Evolutionary conservation across 2,329 filamentous ascomycete genomes (phyloP), one percentile per base, ranked within the genome.

Genomic region (Arthrobotrys megalospora): DNA sequence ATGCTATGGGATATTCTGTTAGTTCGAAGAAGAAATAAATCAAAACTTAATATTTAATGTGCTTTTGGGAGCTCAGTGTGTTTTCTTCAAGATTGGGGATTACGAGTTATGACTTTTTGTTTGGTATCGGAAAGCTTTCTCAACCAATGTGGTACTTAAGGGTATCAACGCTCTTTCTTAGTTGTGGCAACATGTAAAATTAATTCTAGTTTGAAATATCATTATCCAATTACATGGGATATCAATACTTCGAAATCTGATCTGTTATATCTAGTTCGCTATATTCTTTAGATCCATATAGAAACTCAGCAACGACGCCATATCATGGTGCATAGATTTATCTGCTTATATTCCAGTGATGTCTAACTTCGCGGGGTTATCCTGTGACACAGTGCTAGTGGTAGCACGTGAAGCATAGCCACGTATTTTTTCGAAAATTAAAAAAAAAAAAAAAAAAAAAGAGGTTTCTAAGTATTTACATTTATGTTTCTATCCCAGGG

Each of bases 1-100:
- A 90, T 6, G 88, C 91, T 1, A 88, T 97, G 32, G 94, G 94
- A 5, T 85, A 91, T 19, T 87, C 88, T 38, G 86, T 85, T 53
- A 45, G 53, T 38, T 8, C 8, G 3, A 78, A 72, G 53, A 78
- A 78, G 38, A 72, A 78, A 24, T 69, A 69, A 48, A 76, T 64
- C 10, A 48, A 52, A 53, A 16, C 10, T 10, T 32, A 38, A 53
- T 53, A 1, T 53, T 16, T 41, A 34, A 34, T 32, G 3, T 28
- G 10, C 21, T 24, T 24, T 8, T 12, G 50, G 50, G 11, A 32
- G 0, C 12, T 45, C 12, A 8, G 67, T 71, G 55, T 63, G 43
- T 41, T 50, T 53, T 43, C 12, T 45, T 68, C 2, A 53, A 71
- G 65, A 62, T 71, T 60, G 38, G 47, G 21, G 16, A 16, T 38